phyloP scores from a whole-genome alignment of 805 yeast species.

The Candida maltosa region DNA sequence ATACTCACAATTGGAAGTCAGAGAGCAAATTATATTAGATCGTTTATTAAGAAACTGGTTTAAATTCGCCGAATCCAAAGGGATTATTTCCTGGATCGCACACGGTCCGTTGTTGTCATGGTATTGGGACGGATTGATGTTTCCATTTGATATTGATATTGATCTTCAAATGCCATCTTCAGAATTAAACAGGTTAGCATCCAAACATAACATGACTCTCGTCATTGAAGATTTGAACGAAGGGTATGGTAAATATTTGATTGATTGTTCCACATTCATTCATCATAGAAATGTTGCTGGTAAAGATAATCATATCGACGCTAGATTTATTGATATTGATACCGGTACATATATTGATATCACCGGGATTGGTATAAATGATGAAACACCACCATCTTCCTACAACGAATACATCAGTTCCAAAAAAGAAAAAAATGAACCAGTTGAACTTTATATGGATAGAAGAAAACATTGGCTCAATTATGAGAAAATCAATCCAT shows the following conservation, averaged over 20 bases:
- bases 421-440: conserved; percentile 15
- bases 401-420: conserved; percentile 15
- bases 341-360: conserved; percentile 57
- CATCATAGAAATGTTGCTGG: conserved; percentile 19
- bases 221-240: conserved; percentile 24
- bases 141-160: conserved; percentile 22
- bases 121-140: conserved; percentile 24
- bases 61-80: conserved; percentile 19
- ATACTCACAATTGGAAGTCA: conserved; percentile 17
- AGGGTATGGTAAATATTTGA: conserved; percentile 17
- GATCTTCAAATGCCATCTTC: conserved; percentile 23
- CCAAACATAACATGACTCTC: conserved; percentile 19
- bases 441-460: conserved; percentile 26
- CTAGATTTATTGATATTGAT: conserved; percentile 54
- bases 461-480: conserved; percentile 30
- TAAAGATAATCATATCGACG: conserved; percentile 23
- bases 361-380: conserved; percentile 35
- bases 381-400: conserved; percentile 17
- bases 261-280: conserved; percentile 22
- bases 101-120: conserved; percentile 23
- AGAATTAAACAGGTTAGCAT: conserved; percentile 17
- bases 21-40: conserved; percentile 19
- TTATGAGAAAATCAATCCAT: conserved; percentile 45
- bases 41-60: conserved; percentile 21
- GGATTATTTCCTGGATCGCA: conserved; percentile 22